phyloP scores from a whole-genome alignment of 2,329 filamentous ascomycete genomes.

The Ceratocystis diversiconidia region DNA sequence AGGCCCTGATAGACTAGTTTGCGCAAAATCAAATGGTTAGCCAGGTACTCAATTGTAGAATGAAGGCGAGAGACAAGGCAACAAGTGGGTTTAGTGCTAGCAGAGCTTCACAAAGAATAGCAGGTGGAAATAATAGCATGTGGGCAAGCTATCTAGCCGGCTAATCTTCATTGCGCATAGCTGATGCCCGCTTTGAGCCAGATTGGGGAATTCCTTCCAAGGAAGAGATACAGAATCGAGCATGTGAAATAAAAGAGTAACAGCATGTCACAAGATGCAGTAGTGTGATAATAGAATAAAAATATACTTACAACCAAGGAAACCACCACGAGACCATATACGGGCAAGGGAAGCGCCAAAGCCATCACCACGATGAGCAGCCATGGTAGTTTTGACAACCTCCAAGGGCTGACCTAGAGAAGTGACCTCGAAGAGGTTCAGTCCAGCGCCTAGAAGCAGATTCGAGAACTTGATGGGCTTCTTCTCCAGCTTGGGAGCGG shows the following conservation, averaged over 20 bases:
- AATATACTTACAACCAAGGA: slow-evolving; percentile 69
- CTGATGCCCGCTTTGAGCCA: not conserved
- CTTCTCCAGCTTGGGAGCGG: slow-evolving; percentile 63
- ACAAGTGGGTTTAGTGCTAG: not conserved
- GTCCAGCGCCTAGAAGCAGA: slow-evolving; percentile 78
- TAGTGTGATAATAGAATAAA: not conserved
- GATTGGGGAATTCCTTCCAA: not conserved
- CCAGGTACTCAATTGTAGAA: slow-evolving; percentile 20
- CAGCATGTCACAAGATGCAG: not conserved
- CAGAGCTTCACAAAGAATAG: not conserved
- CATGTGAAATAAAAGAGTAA: not conserved
- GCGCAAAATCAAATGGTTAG: slow-evolving; percentile 15
- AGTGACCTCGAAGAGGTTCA: slow-evolving; percentile 87
- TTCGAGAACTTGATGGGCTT: slow-evolving; percentile 99
- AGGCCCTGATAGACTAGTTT: slow-evolving; percentile 89
- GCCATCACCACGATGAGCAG: slow-evolving; percentile 81
- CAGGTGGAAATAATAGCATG: not conserved
- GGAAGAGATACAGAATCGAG: not conserved
- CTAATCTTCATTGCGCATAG: not conserved
- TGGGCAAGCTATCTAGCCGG: not conserved
- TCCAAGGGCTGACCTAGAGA: slow-evolving; percentile 68
- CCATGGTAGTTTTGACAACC: slow-evolving; percentile 99
- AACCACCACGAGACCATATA: slow-evolving; percentile 88
- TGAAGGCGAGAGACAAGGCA: not conserved
- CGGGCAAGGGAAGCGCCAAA: slow-evolving; percentile 68